phyloP scores from a whole-genome alignment of 345 rosid species.

The Cardiospermum halicacabum region DNA sequence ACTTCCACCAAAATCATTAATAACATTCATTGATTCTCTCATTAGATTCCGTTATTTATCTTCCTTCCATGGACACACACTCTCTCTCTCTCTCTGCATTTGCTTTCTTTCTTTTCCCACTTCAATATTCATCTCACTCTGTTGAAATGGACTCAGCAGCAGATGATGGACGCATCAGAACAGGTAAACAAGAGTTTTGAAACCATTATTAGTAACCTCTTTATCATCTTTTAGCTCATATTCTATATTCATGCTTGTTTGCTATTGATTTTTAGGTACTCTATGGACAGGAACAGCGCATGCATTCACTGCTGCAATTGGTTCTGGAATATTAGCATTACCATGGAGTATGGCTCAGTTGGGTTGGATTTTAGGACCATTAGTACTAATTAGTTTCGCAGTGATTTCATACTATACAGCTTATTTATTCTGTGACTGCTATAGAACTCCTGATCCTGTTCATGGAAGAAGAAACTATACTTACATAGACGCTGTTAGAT shows the following conservation, averaged over 20 bases:
- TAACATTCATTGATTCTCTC: no score
- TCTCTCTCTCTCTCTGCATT: no score
- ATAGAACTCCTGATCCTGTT: constrained; percentile 38
- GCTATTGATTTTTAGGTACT: constrained; percentile 10
- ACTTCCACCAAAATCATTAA: no score
- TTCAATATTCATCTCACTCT: background rate
- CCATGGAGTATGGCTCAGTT: constrained; percentile 23
- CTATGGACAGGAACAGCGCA: constrained; percentile 16
- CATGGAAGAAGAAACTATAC: constrained; percentile 40
- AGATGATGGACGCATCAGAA: constrained; percentile 5
- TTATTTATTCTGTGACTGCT: constrained; percentile 30
- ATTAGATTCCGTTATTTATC: no score
- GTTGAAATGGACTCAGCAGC: background rate
- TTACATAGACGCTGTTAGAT: constrained; percentile 38
- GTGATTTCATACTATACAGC: constrained; percentile 18
- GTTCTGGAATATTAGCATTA: constrained; percentile 23
- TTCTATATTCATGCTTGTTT: no score
- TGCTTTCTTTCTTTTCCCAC: background rate
- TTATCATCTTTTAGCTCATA: no score
- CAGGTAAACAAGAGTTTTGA: no score
- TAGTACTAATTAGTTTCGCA: constrained; percentile 11
- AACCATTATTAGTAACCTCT: no score
- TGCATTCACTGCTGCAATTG: constrained; percentile 23
- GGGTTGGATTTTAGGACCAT: constrained; percentile 24
- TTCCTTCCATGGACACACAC: no score